Evolutionary conservation across 1,139 yeast species (phyloP).

Genomic region (Blastobotrys capitulatus): DNA sequence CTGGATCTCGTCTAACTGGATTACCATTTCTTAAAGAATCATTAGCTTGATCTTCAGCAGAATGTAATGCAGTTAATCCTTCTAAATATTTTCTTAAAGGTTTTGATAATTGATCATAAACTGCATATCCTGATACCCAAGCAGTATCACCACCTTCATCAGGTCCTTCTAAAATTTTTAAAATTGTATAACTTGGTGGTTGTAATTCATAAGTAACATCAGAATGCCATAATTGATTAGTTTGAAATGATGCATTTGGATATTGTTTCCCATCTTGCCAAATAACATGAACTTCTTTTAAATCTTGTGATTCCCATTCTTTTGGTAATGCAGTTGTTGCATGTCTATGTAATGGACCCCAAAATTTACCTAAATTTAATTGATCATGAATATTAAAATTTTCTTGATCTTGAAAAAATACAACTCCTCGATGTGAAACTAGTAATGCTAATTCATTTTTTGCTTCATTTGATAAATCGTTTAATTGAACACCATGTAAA

Average conservation of each 20-base stretch:
- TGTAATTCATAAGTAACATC: conserved; percentile 67
- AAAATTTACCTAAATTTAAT: conserved; percentile 56
- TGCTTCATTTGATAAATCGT: conserved; percentile 46
- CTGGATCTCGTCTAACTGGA: conserved; percentile 57
- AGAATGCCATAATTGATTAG: conserved; percentile 49
- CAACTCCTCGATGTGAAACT: conserved; percentile 63
- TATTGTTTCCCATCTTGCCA: conserved; percentile 32
- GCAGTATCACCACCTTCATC: conserved; percentile 71
- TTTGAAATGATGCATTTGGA: conserved; percentile 29
- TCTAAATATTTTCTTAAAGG: conserved; percentile 50
- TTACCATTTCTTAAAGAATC: conserved; percentile 51
- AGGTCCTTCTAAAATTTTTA: conserved; percentile 57
- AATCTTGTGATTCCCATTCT: conserved; percentile 38
- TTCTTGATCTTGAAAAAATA: conserved; percentile 56
- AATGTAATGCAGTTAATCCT: conserved; percentile 56
- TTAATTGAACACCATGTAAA: conserved; percentile 53
- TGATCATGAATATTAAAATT: conserved; percentile 47
- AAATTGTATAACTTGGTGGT: conserved; percentile 63
- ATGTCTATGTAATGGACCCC: conserved; percentile 66
- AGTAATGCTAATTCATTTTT: conserved; percentile 61
- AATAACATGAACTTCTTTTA: conserved; percentile 54
- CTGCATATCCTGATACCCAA: conserved; percentile 58
- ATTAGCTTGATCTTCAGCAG: conserved; percentile 64
- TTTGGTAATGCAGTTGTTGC: conserved; percentile 69
- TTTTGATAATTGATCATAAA: conserved; percentile 66